Conservation (phyloP, 1,284 basidiomycete genomes). For the Pseudozyma thailandica region DNA sequence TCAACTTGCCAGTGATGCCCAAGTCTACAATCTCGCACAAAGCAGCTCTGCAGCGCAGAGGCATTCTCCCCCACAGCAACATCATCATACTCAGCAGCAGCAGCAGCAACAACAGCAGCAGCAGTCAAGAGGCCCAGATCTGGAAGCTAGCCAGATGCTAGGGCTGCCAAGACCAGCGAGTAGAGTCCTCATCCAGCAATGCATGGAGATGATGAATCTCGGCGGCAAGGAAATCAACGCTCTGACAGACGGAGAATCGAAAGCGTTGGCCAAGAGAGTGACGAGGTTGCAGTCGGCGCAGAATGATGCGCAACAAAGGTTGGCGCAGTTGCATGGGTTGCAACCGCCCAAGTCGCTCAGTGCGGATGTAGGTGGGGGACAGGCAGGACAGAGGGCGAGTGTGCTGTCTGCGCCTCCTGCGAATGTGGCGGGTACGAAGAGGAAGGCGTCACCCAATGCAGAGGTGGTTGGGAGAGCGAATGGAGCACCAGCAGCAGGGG, state of each 20-base stretch:
- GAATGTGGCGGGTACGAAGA: constrained; percentile 1
- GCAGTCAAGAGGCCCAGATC: constrained; percentile 10
- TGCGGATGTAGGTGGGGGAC: neutral
- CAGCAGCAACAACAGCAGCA: neutral
- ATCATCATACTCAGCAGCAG: constrained; percentile 7
- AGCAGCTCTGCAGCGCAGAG: neutral
- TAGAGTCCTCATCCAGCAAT: constrained; percentile 27
- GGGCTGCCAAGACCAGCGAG: constrained; percentile 24
- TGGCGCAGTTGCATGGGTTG: constrained; percentile 42
- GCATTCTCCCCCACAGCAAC: constrained; percentile 4
- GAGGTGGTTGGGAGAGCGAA: neutral
- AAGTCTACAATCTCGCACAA: neutral
- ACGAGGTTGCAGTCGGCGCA: constrained; percentile 35
- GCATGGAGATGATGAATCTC: constrained; percentile 48
- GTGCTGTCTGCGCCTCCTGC: too few species aligned
- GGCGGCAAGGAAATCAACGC: constrained; percentile 23
- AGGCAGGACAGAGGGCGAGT: too few species aligned
- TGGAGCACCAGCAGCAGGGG: neutral
- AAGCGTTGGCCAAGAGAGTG: constrained; percentile 28
- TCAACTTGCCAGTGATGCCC: too few species aligned
- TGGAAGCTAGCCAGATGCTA: constrained; percentile 21
- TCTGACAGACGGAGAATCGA: constrained; percentile 9
- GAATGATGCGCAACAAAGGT: constrained; percentile 31
- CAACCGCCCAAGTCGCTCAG: constrained; percentile 20
- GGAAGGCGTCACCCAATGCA: neutral